phyloP scores from a whole-genome alignment of 768 basidiomycete species.

The Lactarius quietus region DNA sequence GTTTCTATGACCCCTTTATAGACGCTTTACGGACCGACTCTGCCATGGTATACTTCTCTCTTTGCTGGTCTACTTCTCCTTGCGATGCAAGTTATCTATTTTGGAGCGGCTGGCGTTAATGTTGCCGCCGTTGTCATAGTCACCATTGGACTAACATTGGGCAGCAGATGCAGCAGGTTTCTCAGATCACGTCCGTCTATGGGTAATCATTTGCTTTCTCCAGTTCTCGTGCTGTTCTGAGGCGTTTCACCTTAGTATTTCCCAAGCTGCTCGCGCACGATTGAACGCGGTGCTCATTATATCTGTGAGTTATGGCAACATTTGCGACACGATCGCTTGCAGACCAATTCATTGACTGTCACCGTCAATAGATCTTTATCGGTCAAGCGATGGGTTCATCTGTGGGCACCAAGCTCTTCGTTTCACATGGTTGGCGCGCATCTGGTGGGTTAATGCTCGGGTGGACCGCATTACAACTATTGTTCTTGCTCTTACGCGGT shows the following conservation, averaged over 20 bases:
- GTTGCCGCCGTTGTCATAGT: slow-evolving; percentile 36
- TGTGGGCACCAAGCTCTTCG: slow-evolving; percentile 37
- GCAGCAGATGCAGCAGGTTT: slow-evolving; percentile 37
- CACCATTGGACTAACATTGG: slow-evolving; percentile 36
- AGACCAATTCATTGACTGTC: not conserved
- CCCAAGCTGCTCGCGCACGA: slow-evolving; percentile 7
- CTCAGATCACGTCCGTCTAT: slow-evolving; percentile 22
- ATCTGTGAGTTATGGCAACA: slow-evolving; percentile 8
- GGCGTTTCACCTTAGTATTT: not conserved
- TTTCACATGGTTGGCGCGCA: slow-evolving; percentile 34
- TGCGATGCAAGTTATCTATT: slow-evolving; percentile 29
- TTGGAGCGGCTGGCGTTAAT: slow-evolving; percentile 34
- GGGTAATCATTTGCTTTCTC: not conserved
- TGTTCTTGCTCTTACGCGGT: slow-evolving; percentile 33
- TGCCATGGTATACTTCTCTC: slow-evolving; percentile 40
- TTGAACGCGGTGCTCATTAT: slow-evolving; percentile 22
- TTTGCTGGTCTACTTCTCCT: slow-evolving; percentile 30
- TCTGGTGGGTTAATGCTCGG: slow-evolving; percentile 32
- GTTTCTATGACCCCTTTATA: slow-evolving; percentile 26
- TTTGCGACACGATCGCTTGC: not conserved
- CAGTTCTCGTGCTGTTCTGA: not conserved
- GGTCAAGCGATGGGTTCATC: slow-evolving; percentile 40
- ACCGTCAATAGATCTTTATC: slow-evolving; percentile 10
- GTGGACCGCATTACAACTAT: slow-evolving; percentile 30
- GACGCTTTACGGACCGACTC: slow-evolving; percentile 29